phyloP scores from a whole-genome alignment of 768 basidiomycete genomes.

The Lactarius hatsudake region DNA sequence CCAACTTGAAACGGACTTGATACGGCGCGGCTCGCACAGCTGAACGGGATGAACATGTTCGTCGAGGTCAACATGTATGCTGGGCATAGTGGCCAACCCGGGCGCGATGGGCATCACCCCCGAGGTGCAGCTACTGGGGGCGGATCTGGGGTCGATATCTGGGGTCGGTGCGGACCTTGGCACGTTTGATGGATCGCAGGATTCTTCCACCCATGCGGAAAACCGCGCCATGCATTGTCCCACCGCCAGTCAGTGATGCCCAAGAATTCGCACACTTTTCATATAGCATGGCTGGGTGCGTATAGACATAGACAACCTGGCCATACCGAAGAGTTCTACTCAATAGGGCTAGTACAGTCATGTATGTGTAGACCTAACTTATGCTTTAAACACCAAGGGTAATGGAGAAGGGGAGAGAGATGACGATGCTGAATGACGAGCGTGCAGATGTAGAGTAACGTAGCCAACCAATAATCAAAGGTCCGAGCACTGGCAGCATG shows the following conservation, averaged over 20 bases:
- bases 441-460: background rate
- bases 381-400: background rate
- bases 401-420: background rate
- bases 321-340: background rate
- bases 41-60: background rate
- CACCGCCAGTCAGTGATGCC: too few relatives aligned
- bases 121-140: too few relatives aligned
- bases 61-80: background rate
- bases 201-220: too few relatives aligned
- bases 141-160: too few relatives aligned
- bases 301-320: too few relatives aligned
- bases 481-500: background rate
- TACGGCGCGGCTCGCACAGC: background rate
- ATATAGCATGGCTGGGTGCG: too few relatives aligned
- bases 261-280: too few relatives aligned
- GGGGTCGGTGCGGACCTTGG: too few relatives aligned
- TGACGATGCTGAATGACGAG: conserved; percentile 1
- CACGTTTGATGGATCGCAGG: too few relatives aligned
- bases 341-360: background rate
- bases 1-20: too few relatives aligned
- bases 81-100: background rate
- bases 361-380: too few relatives aligned
- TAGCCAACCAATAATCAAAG: background rate
- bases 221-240: too few relatives aligned
- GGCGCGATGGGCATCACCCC: background rate